Base-by-base conservation (phyloP, 2,329 filamentous ascomycete species). In the Aspergillus transmontanensis region DNA sequence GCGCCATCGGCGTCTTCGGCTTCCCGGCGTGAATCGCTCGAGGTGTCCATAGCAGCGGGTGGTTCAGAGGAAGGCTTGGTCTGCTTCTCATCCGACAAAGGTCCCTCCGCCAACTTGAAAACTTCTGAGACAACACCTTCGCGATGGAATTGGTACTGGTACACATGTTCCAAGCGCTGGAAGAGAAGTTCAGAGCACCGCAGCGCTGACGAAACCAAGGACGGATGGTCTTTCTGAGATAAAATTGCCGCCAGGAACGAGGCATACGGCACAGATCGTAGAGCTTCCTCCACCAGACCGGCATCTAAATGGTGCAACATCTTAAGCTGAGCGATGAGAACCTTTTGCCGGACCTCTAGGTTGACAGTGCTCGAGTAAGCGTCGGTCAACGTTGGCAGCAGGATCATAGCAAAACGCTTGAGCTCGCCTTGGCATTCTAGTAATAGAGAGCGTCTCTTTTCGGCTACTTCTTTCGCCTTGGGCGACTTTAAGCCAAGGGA, bases 321-420 rank as follows among this genome's bases (percentile, higher is more conserved):
- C 81, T 98, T 98, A 51, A 98, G 82, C 73, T 99, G 95, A n/a
- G 94, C 95, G 23, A 89, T 92, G 39, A 99, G 84, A 3, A 99
- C 95, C 79, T 97, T 97, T 75, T 98, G 93, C 26, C 96, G 90
- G 46, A 99, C 95, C 61, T 88, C 93, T 19, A 98, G 81, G 73
- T 99, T 99, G 67, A 99, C 94, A 0, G 95, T 99, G 78, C 95
- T 98, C 12, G 95, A 97, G 74, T 96, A 99, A 0, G 94, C 94
- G 76, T 99, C 94, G 34, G 95, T 98, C 66, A 99, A 82, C 2
- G 95, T 99, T 0, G 95, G 95, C 67, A 99, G 90, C 12, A 99
- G 84, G 63, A 99, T 95, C 68, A 96, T 86, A 1, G 94, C 92
- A 75, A 99, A 99, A 45, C 94, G 90, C 76, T 92, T 92, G 59